Evolutionary conservation across 2,329 filamentous ascomycete species (phyloP).

Genomic region (Diaporthe sp.): DNA sequence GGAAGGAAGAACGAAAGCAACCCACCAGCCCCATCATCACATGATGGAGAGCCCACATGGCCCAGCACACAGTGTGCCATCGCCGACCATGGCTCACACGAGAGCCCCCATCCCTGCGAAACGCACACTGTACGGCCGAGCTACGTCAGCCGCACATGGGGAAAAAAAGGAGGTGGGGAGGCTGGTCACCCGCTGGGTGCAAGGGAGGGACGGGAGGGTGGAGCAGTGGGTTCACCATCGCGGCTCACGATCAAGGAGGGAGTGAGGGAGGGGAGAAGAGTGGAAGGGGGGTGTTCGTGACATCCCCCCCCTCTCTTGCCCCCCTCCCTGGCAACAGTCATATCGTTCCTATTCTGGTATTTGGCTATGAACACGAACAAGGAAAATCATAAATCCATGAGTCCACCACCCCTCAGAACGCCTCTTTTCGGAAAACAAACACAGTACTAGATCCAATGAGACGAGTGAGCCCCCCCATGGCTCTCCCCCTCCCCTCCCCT

Average conservation of each 20-base stretch:
- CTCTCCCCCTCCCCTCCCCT: constrained; percentile 24
- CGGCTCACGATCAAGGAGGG: constrained; percentile 1
- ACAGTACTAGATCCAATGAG: not conserved
- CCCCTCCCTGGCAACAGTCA: constrained; percentile 21
- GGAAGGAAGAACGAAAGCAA: constrained; percentile 30
- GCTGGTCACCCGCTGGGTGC: constrained; percentile 14
- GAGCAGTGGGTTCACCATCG: constrained; percentile 9
- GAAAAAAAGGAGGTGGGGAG: constrained; percentile 7
- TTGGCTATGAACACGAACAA: constrained; percentile 29
- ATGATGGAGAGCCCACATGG: constrained; percentile 34
- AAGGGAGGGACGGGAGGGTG: constrained; percentile 13
- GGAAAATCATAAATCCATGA: constrained; percentile 12
- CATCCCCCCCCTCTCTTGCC: not conserved
- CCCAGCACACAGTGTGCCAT: constrained; percentile 21
- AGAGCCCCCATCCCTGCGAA: not conserved
- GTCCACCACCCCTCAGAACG: not conserved
- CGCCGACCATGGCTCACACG: not conserved
- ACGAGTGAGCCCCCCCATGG: not conserved
- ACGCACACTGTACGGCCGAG: constrained; percentile 35
- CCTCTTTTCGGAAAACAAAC: not conserved
- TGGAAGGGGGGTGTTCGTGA: not conserved
- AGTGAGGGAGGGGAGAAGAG: not conserved
- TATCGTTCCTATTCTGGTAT: constrained; percentile 35
- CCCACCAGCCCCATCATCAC: constrained; percentile 34
- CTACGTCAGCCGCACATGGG: constrained; percentile 38